A percentile compares a stretch with the other conserved stretches of the same genome.
These are phyloP conservation scores for Xylaria flabelliformis DNA, from an alignment of 495 filamentous ascomycete species.

Conservation along the genomic window DNA sequence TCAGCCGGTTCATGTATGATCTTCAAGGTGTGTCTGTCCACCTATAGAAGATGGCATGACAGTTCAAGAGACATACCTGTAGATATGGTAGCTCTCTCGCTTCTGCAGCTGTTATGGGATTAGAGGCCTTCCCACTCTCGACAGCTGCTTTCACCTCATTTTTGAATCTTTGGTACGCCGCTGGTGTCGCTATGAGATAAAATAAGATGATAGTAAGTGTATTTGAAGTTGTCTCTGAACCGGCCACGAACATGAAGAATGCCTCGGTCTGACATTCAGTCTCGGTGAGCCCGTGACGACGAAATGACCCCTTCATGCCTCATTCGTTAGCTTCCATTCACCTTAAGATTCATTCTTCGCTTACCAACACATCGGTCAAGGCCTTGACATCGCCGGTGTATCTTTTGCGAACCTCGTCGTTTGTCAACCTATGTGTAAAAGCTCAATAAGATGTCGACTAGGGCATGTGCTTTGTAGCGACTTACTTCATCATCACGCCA, in stretches of 20 bases:
- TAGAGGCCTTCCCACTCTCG: constrained; percentile 39
- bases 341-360: constrained; percentile 3
- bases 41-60: background rate
- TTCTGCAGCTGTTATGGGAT: constrained; percentile 47
- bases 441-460: background rate
- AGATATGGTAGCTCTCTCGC: constrained; percentile 54
- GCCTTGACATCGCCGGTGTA: constrained; percentile 37
- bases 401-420: constrained; percentile 46
- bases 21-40: background rate
- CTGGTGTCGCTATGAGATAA: constrained; percentile 56
- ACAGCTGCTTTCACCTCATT: constrained; percentile 59
- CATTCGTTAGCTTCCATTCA: background rate
- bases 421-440: constrained; percentile 37
- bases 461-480: background rate
- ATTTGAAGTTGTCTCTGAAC: constrained; percentile 69
- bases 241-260: constrained; percentile 59
- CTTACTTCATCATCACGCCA: constrained; percentile 59
- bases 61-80: constrained; percentile 37
- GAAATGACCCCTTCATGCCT: constrained; percentile 32
- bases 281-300: constrained; percentile 33
- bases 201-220: constrained; percentile 61
- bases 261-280: constrained; percentile 38
- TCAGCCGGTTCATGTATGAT: constrained; percentile 39
- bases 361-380: constrained; percentile 49
- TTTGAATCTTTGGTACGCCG: constrained; percentile 60